These are phyloP conservation scores for Stephania cephalantha DNA, from an alignment of 164 flowering plant species.

Conservation along the genomic window DNA sequence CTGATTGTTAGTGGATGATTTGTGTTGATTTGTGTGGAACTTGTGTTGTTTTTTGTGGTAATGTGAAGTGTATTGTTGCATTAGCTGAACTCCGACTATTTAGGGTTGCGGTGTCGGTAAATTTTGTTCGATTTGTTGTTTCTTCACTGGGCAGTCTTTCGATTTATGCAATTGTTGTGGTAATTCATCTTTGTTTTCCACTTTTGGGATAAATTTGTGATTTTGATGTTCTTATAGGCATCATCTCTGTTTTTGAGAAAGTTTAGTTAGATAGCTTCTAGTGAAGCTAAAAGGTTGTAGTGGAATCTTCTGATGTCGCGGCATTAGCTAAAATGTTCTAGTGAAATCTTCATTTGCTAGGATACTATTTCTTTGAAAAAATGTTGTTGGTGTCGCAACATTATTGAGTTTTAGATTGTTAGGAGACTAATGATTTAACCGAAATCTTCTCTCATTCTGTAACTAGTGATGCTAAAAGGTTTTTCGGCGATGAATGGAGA, in stretches of 20 bases:
- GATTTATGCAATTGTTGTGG: background rate
- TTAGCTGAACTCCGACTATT: background rate
- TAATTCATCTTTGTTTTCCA: background rate
- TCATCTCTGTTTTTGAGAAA: background rate
- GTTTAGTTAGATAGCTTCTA: background rate
- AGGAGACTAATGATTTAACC: background rate
- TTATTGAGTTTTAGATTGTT: background rate
- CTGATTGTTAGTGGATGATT: background rate
- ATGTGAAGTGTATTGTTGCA: background rate
- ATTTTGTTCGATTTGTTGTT: background rate
- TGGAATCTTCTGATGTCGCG: too few species aligned
- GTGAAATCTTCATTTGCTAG: too few species aligned
- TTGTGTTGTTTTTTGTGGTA: conserved; percentile 5
- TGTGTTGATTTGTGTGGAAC: background rate
- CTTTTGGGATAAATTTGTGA: background rate
- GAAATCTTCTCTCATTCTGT: background rate
- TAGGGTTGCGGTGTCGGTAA: background rate
- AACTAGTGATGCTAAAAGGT: background rate
- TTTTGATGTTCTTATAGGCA: background rate
- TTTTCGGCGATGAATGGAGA: background rate
- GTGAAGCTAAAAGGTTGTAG: background rate
- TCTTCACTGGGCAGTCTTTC: background rate
- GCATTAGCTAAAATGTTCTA: background rate
- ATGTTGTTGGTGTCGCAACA: background rate
- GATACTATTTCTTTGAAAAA: background rate